phyloP scores from a whole-genome alignment of 345 rosid genomes.

The Eucalyptus viminalis region DNA sequence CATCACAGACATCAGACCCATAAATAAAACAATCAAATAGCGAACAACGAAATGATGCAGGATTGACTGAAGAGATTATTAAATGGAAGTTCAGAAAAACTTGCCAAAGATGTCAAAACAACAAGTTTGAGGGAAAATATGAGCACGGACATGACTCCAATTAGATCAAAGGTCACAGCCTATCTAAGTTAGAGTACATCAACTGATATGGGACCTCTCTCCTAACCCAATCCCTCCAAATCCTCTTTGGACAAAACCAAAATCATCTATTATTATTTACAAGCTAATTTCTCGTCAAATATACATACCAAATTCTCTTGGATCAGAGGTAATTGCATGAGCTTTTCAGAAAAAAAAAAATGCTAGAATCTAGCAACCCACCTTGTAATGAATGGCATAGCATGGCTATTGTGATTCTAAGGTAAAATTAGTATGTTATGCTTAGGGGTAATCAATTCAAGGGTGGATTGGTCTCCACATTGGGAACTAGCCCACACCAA shows the following conservation, averaged over 20 bases:
- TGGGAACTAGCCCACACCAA: not conserved
- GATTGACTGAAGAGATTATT: not conserved
- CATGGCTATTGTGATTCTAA: not conserved
- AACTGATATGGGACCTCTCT: not conserved
- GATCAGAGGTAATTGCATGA: not conserved
- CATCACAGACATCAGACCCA: not conserved
- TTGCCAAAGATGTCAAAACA: not conserved
- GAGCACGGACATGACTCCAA: not conserved
- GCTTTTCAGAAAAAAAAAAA: not conserved
- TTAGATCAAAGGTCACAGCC: not conserved
- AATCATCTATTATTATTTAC: not conserved
- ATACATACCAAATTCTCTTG: not conserved
- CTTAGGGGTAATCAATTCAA: not conserved
- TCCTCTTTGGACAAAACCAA: not conserved
- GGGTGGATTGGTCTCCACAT: not conserved
- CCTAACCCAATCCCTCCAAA: not conserved
- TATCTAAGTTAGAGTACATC: not conserved
- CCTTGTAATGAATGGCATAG: not conserved
- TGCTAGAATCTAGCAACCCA: not conserved
- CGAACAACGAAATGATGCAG: not conserved
- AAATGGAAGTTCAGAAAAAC: not conserved
- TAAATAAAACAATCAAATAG: not conserved
- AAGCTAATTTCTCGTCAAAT: not conserved
- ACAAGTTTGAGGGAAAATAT: not conserved
- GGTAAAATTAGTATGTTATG: not conserved